Evolutionary conservation across 441 rosid genomes (phyloP), one percentile per base, ranked within the genome.

Genomic region (Adansonia madagascariensis): DNA sequence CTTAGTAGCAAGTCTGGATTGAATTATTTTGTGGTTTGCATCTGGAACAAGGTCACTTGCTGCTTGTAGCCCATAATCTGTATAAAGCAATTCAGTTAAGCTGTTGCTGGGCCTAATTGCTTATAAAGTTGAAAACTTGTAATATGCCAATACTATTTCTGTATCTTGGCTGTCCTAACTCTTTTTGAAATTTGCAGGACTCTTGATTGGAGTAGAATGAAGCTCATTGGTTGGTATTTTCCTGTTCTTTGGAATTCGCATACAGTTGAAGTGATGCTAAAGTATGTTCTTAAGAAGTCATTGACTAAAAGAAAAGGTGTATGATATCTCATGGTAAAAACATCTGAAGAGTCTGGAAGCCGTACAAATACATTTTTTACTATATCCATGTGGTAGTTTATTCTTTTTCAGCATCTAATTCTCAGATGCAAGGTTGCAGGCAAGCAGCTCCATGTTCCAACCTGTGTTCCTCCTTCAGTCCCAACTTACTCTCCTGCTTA

Each of bases 121-220:
- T 59, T 22, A 9, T 31, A 20, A 3, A 60, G 35, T 60, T 53
- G 57, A 5, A 41, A 41, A 56, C 1, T 56, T 18, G 44, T 17
- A 43, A 9, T 8, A 43, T 43, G 14, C 22, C 24, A n/a, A 65
- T n/a, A 18, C 12, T 66, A 4, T 10, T 18, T 11, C 57, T 7
- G 2, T 67, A 15, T 18, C 53, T 44, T 44, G 15, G 71, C 20
- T 44, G 55, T 20, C 14, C 35, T 20, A 20, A 20, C 75, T 20
- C 0, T 4, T 3, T 46, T 75, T 46, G 8, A 7, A 47, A 41
- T 78, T 73, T 81, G 84, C 85, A 85, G 90, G 63, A 52, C 68
- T 59, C 72, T 52, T 53, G 72, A 17, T 68, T 46, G 62, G 22
- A 4, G 61, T 31, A 39, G 74, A 83, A 81, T 76, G 86, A 87